phyloP scores from a whole-genome alignment of 1,284 basidiomycete species.

The Cutaneotrichosporon spelunceum region DNA sequence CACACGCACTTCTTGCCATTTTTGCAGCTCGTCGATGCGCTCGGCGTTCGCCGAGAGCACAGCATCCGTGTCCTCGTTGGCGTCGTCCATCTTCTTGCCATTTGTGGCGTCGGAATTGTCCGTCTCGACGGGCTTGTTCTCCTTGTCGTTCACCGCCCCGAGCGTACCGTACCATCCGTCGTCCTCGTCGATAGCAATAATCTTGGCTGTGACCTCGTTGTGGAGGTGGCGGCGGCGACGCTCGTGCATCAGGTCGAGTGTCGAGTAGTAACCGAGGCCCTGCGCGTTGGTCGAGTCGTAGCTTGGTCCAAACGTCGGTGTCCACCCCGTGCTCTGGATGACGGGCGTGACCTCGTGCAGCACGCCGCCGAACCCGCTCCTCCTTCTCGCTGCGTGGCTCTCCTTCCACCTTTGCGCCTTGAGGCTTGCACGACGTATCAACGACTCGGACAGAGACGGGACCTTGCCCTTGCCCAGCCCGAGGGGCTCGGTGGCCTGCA shows the following conservation, averaged over 20 bases:
- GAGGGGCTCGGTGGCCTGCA: conserved; percentile 29
- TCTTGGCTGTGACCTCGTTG: conserved; percentile 11
- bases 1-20: conserved; percentile 40
- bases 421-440: conserved; percentile 39
- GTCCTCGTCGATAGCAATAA: conserved; percentile 8
- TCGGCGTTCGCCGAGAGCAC: conserved; percentile 33
- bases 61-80: conserved; percentile 26
- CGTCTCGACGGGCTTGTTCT: conserved; percentile 11
- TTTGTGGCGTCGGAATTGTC: conserved; percentile 7
- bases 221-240: conserved; percentile 22
- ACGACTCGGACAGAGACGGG: conserved; percentile 30
- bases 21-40: conserved; percentile 39
- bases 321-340: conserved; percentile 21
- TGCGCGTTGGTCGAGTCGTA: conserved; percentile 36
- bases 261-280: conserved; percentile 37
- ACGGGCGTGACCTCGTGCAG: conserved; percentile 11
- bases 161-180: conserved; percentile 15
- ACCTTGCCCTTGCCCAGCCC: conserved; percentile 15
- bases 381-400: conserved; percentile 7
- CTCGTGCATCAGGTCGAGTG: conserved; percentile 42
- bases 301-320: conserved; percentile 40
- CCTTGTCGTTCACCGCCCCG: neutral
- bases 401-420: conserved; percentile 45
- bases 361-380: conserved; percentile 4
- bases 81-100: conserved; percentile 12